Base-by-base conservation (phyloP, 345 rosid genomes). In the Raphanus raphanistrum region DNA sequence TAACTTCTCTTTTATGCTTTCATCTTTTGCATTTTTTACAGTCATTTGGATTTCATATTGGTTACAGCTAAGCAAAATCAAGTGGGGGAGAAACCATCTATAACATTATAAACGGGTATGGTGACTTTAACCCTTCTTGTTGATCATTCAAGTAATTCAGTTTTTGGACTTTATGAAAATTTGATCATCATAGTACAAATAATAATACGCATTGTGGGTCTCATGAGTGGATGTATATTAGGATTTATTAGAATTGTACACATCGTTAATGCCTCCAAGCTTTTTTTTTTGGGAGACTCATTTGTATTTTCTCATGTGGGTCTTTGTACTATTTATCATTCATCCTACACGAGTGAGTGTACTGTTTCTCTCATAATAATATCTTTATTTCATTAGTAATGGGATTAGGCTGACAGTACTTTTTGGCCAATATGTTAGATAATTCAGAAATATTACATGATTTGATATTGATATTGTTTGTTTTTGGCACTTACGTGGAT, bases 201-300 rank as follows among this genome's bases (percentile, higher is more conserved):
- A 79, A 79, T 79, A 79, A 79, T 79, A 62, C 82, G 52, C 78
- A 50, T 0, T 52, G 82, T 79, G 82, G 82, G 82, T 79, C 82
- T 79, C 74, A 73, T 54, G 74, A 72, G 29, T 60, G 21, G 43
- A 66, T 63, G 63, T 67, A 43, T 74, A 52, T 73, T 73, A 73
- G 82, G 78, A 79, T 72, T 68, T 79, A 79, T 79, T 68, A 16
- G 78, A 79, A 38, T 68, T 74, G 74, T 52, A 63, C 50, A 16
- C 66, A 79, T 68, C 82, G 75, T 79, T 74, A 74, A 68, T 73
- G 75, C 78, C 73, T 72, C 68, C 68, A 78, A 72, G 43, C 68
- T 78, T 78, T 76, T 76, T 68, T 21, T 48, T 27, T 35, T n/a
- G 8, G 58, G 54, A 8, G 50, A 61, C 70, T 68, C 52, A 11